phyloP scores from a whole-genome alignment of 2,329 filamentous ascomycete genomes.

The Botrytis deweyae region DNA sequence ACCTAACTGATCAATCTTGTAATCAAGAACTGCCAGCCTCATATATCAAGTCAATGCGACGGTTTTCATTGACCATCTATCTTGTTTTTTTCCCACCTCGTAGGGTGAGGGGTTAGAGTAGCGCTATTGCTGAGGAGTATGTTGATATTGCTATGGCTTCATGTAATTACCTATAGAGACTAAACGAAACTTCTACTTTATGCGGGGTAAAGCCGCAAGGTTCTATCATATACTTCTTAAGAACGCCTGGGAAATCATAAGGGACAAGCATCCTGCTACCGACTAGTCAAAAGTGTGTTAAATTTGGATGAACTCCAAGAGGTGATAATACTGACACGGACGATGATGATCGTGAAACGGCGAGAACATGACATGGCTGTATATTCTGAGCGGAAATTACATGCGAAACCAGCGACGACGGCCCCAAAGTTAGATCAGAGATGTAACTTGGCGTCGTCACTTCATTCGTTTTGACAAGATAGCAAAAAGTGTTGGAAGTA shows the following conservation, averaged over 20 bases:
- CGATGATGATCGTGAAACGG: not conserved
- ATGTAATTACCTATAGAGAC: not conserved
- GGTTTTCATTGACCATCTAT: not conserved
- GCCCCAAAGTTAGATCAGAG: not conserved
- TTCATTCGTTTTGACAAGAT: not conserved
- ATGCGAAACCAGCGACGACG: not conserved
- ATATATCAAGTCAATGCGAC: not conserved
- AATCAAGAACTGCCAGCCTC: no score
- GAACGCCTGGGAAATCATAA: not conserved
- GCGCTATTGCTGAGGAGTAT: not conserved
- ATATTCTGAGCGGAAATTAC: not conserved
- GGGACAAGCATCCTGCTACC: not conserved
- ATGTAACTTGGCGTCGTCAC: not conserved
- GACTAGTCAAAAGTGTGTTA: not conserved
- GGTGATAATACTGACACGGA: not conserved
- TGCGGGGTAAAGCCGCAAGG: not conserved
- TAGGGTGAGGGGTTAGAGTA: no score
- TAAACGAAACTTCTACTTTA: not conserved
- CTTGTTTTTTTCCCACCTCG: not conserved
- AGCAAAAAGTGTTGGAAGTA: not conserved
- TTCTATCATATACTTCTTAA: not conserved
- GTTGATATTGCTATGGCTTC: not conserved
- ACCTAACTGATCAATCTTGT: not conserved
- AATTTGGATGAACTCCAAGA: not conserved
- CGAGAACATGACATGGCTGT: not conserved